Evolutionary conservation across 306 rosid genomes (phyloP).

Genomic region (Morella rubra): DNA sequence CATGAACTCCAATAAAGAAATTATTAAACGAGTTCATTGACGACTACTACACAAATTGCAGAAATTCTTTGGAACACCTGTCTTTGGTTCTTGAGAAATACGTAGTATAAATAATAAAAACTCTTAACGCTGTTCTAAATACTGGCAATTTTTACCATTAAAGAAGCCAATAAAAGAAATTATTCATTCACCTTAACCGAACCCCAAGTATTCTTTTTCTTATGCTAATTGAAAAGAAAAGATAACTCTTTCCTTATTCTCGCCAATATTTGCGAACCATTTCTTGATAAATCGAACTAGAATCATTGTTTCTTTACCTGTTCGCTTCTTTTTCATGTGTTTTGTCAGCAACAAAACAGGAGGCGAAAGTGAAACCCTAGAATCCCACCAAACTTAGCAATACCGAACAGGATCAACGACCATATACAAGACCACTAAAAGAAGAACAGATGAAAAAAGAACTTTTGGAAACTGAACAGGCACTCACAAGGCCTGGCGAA

Average conservation of each 20-base stretch:
- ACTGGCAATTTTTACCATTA: background rate
- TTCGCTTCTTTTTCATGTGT: background rate
- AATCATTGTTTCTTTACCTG: background rate
- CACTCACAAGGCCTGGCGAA: conserved; percentile 78
- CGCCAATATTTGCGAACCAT: background rate
- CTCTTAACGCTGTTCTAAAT: background rate
- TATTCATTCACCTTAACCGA: background rate
- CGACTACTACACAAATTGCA: background rate
- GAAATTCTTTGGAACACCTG: background rate
- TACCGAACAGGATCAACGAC: background rate
- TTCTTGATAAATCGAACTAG: background rate
- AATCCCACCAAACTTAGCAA: background rate
- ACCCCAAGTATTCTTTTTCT: background rate
- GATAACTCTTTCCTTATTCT: background rate
- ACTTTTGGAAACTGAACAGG: background rate
- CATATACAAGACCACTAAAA: background rate
- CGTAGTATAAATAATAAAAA: background rate
- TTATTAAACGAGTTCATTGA: background rate
- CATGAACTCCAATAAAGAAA: background rate
- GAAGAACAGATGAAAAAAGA: background rate
- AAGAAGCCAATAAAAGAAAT: background rate
- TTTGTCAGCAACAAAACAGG: conserved; percentile 11
- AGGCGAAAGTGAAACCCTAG: conserved; percentile 29
- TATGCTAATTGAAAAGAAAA: background rate
- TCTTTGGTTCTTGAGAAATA: background rate